These are phyloP conservation scores for Gnomoniopsis sp. DNA, from an alignment of 2,329 filamentous ascomycete genomes.

Conservation along the genomic window DNA sequence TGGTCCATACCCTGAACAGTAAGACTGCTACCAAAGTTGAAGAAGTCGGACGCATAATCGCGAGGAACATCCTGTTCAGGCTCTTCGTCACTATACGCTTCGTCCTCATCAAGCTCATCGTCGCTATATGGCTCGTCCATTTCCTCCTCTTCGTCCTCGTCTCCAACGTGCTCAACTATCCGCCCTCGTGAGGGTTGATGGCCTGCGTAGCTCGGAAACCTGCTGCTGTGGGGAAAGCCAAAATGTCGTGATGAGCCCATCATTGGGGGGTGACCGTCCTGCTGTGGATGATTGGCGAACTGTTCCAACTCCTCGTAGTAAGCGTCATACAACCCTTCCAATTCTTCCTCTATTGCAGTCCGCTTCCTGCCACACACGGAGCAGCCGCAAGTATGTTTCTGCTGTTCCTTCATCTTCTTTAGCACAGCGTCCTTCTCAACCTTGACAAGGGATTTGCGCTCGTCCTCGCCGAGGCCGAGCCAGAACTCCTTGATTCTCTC, in stretches of 20 bases:
- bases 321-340: conserved; percentile 95
- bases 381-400: conserved; percentile 98
- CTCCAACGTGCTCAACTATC: conserved; percentile 64
- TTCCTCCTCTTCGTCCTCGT: conserved; percentile 54
- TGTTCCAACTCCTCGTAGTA: conserved; percentile 98
- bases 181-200: conserved; percentile 73
- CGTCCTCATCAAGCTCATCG: conserved; percentile 65
- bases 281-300: conserved; percentile 75
- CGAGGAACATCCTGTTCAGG: conserved; percentile 47
- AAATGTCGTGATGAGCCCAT: conserved; percentile 65
- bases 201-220: conserved; percentile 49
- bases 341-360: conserved; percentile 94
- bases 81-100: conserved; percentile 62
- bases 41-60: conserved; percentile 77
- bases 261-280: conserved; percentile 69
- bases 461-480: conserved; percentile 89
- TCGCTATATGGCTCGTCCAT: conserved; percentile 58
- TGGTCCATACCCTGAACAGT: conserved; percentile 75
- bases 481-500: conserved; percentile 98
- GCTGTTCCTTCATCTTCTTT: conserved; percentile 99
- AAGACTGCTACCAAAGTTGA: conserved; percentile 95
- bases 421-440: conserved; percentile 98
- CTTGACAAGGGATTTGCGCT: conserved; percentile 92
- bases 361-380: conserved; percentile 95
- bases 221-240: conserved; percentile 35